These are phyloP conservation scores for Mucor ambiguus DNA, from an alignment of 371 early-diverging fungal genomes.

Conservation along the genomic window DNA sequence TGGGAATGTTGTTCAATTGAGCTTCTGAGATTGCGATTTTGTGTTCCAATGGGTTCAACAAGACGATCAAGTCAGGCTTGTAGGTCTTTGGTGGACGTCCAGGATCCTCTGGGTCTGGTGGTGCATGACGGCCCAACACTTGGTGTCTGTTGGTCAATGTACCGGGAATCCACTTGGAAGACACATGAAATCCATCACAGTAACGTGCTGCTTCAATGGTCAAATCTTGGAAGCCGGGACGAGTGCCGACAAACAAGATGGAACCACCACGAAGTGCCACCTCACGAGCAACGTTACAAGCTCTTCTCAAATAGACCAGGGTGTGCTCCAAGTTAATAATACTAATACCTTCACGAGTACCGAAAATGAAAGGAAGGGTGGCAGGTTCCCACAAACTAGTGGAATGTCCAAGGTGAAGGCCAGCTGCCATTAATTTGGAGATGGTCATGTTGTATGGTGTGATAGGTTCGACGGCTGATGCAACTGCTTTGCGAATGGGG, in stretches of 20 bases:
- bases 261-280: slow-evolving; percentile 82
- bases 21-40: slow-evolving; percentile 84
- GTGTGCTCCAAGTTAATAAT: slow-evolving; percentile 97
- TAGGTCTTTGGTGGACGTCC: slow-evolving; percentile 58
- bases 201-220: slow-evolving; percentile 83
- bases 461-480: slow-evolving; percentile 31
- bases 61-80: slow-evolving; percentile 89
- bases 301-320: slow-evolving; percentile 83
- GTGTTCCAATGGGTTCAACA: slow-evolving; percentile 86
- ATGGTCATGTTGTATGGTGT: slow-evolving; percentile 64
- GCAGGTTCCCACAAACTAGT: slow-evolving; percentile 78
- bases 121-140: slow-evolving; percentile 68
- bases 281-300: slow-evolving; percentile 74
- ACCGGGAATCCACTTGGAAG: slow-evolving; percentile 86
- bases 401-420: slow-evolving; percentile 91
- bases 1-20: slow-evolving; percentile 80
- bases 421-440: slow-evolving; percentile 79
- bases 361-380: slow-evolving; percentile 88
- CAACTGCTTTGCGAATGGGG: slow-evolving; percentile 37
- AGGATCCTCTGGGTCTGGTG: slow-evolving; percentile 59
- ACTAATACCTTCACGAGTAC: slow-evolving; percentile 88
- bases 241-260: slow-evolving; percentile 90
- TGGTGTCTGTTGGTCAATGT: slow-evolving; percentile 87
- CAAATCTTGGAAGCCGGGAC: slow-evolving; percentile 65
- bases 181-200: slow-evolving; percentile 81